Percentiles rank a stretch among this genome's conserved stretches.
These are phyloP conservation scores for Mycena venus DNA, from an alignment of 768 basidiomycete species.

Conservation along the genomic window DNA sequence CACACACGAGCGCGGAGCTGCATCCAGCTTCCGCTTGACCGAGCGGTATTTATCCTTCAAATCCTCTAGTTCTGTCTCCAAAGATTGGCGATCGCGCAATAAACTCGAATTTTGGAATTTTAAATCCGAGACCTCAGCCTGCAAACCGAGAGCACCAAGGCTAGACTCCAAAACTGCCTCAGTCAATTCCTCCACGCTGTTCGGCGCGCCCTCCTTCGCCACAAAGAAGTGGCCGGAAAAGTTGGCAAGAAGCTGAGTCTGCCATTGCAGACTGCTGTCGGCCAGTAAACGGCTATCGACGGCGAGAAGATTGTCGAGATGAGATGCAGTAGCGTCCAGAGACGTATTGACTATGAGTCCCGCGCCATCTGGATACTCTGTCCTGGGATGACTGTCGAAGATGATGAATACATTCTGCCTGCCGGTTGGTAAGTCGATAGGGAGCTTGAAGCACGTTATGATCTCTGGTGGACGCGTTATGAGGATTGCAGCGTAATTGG, in stretches of 20 bases:
- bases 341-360: conserved; percentile 69
- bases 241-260: conserved; percentile 72
- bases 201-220: conserved; percentile 41
- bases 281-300: conserved; percentile 60
- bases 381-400: conserved; percentile 78
- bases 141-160: conserved; percentile 58
- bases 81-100: conserved; percentile 37
- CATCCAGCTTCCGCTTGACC: conserved; percentile 10
- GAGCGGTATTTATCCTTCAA: conserved; percentile 25
- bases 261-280: conserved; percentile 67
- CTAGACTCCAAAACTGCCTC: conserved; percentile 63
- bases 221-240: conserved; percentile 72
- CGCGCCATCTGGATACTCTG: conserved; percentile 69
- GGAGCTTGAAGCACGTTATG: conserved; percentile 62
- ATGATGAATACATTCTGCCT: conserved; percentile 60
- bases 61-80: conserved; percentile 43
- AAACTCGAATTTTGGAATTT: conserved; percentile 44
- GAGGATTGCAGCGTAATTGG: conserved; percentile 54
- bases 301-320: conserved; percentile 62
- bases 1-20: background rate
- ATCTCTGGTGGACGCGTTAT: conserved; percentile 84
- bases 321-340: conserved; percentile 55
- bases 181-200: conserved; percentile 39
- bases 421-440: conserved; percentile 31
- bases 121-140: conserved; percentile 55